A percentile compares a stretch with the other conserved stretches of the same genome.
These are phyloP conservation scores for Myxozyma melibiosi DNA, from an alignment of 805 yeast species.

Conservation along the genomic window DNA sequence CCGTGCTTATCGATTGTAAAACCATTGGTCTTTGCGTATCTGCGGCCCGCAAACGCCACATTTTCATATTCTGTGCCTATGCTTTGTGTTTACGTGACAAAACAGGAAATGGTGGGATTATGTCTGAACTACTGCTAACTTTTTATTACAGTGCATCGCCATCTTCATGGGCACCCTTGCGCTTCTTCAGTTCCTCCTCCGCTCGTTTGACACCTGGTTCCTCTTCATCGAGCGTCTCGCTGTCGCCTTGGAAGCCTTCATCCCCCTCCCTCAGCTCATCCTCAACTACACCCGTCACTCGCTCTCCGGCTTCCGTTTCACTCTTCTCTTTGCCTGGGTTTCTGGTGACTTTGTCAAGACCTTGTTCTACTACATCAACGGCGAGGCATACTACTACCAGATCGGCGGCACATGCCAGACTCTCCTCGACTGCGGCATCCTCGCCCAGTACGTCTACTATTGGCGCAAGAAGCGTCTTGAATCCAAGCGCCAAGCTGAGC, in stretches of 20 bases:
- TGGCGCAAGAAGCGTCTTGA: conserved; percentile 29
- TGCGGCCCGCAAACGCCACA: conserved; percentile 1
- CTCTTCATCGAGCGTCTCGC: conserved; percentile 62
- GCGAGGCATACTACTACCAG: conserved; percentile 49
- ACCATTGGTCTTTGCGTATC: not conserved
- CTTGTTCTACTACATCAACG: conserved; percentile 72
- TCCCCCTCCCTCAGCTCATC: conserved; percentile 58
- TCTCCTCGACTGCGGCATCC: conserved; percentile 69
- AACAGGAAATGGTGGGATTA: not conserved
- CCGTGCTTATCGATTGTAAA: not conserved
- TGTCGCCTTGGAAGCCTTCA: conserved; percentile 53
- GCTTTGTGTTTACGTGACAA: not conserved
- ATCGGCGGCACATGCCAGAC: conserved; percentile 73
- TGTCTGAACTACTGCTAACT: not conserved
- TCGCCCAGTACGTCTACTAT: conserved; percentile 70
- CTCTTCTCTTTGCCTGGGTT: conserved; percentile 79
- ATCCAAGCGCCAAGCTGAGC: conserved; percentile 10
- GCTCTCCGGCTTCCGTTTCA: conserved; percentile 75
- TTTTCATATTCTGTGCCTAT: not conserved
- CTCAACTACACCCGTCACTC: conserved; percentile 77
- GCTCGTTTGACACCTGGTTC: conserved; percentile 47
- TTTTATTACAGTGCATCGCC: conserved; percentile 57
- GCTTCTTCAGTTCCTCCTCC: conserved; percentile 48
- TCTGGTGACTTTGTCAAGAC: conserved; percentile 85
- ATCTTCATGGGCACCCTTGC: conserved; percentile 50